Evolutionary conservation across 2,329 filamentous ascomycete genomes (phyloP), one percentile per base, ranked within the genome.

Genomic region (Cercospora sojina): DNA sequence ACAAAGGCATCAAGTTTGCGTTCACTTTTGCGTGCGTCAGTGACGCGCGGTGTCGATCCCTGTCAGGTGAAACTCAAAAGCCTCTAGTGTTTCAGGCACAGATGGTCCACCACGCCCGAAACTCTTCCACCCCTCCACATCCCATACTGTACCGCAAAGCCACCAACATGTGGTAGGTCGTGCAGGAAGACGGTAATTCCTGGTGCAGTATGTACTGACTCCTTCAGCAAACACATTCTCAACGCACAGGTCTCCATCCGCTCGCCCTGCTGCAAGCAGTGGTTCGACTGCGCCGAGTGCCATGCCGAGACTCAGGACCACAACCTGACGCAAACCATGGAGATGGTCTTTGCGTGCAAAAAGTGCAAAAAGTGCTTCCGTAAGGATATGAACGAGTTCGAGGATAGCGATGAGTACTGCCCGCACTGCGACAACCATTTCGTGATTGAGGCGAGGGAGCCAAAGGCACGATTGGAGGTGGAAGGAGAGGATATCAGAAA

Each of bases 351-450:
- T 76, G 92, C 92, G 61, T 99, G 95, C 87, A 99, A 99, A 76
- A 99, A 99, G 83, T 99, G 95, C 88, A 93, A 91, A 74, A 99
- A 99, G 82, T 93, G 90, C 80, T 99, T 99, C 84, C 90, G 95
- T 73, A 99, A 98, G 79, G 92, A 99, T 75, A 90, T 90, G 55
- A 83, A 87, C 71, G 91, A 97, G 78, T 97, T 97, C 74, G 95
- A 99, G 73, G 95, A 99, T 74, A 90, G 91, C 78, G 95, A 99
- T 82, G 96, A 99, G 79, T 99, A 96, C 85, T 99, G 95, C 83
- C 96, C 95, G 23, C 92, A 97, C 82, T 99, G 95, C 83, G 95
- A 99, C 78, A 99, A 99, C 82, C 96, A 99, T 81, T 99, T 93
- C 77, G 91, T 99, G 43, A 84, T 99, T 70, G 93, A 98, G 4